Percentiles rank a stretch among this genome's conserved stretches.
These are phyloP conservation scores for Hypoxylon rickii DNA, from an alignment of 495 filamentous ascomycete genomes.

Conservation along the genomic window DNA sequence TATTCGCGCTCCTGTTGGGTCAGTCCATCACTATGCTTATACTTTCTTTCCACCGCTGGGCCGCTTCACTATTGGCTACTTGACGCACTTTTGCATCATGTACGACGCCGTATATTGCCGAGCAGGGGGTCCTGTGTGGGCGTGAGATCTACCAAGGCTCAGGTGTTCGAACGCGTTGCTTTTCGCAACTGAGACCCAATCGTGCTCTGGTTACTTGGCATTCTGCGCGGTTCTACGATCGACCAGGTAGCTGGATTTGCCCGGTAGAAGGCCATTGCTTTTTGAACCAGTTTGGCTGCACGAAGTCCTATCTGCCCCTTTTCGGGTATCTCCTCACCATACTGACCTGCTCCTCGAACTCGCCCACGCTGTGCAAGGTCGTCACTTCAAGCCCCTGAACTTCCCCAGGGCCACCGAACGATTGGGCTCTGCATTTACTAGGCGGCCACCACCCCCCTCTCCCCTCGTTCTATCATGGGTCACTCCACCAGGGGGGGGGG, in stretches of 20 bases:
- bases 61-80: conserved; percentile 25
- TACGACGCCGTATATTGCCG: conserved; percentile 30
- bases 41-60: conserved; percentile 6
- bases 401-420: neutral
- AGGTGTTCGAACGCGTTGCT: conserved; percentile 14
- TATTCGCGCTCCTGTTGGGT: conserved; percentile 23
- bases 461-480: no score
- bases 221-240: conserved; percentile 14
- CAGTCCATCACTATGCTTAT: conserved; percentile 31
- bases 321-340: neutral
- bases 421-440: no score
- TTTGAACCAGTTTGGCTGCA: neutral
- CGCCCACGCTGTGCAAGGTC: neutral
- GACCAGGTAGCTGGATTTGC: conserved; percentile 23
- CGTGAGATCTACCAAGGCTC: conserved; percentile 11
- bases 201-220: conserved; percentile 22
- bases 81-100: conserved; percentile 24
- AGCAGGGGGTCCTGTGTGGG: conserved; percentile 11
- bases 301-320: conserved; percentile 3
- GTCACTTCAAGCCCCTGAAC: neutral
- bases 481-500: no score
- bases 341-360: neutral
- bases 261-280: conserved; percentile 10
- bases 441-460: no score
- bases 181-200: conserved; percentile 29